Percentiles rank a stretch among this genome's conserved stretches.
Conservation (phyloP, 805 yeast species). For the Pichia cephalocereana region DNA sequence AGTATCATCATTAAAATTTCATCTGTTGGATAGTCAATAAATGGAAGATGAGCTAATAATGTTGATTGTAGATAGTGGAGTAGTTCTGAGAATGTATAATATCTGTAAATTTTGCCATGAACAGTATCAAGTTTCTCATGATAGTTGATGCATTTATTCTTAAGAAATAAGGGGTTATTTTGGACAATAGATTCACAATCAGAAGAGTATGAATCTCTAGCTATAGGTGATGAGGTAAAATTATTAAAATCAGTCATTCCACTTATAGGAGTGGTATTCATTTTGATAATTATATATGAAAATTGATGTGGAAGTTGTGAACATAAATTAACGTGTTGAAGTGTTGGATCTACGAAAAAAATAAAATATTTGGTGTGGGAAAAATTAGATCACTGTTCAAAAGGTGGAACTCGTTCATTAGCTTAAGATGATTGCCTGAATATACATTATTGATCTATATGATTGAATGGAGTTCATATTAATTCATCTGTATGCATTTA, state of each 20-base stretch:
- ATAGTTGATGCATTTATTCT: neutral
- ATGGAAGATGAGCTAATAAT: neutral
- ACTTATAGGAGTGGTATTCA: too few species aligned
- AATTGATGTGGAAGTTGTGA: too few species aligned
- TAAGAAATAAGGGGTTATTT: neutral
- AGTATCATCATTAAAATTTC: slow-evolving; percentile 3
- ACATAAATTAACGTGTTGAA: too few species aligned
- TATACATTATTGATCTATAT: too few species aligned
- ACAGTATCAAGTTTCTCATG: slow-evolving; percentile 1
- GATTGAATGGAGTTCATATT: too few species aligned
- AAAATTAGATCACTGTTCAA: too few species aligned
- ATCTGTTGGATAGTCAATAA: slow-evolving; percentile 4
- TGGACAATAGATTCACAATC: neutral
- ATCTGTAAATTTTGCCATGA: slow-evolving; percentile 5
- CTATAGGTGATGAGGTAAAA: neutral
- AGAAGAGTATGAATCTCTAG: neutral
- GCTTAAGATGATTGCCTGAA: too few species aligned
- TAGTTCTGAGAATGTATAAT: slow-evolving; percentile 3
- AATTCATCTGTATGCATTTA: too few species aligned
- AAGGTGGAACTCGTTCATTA: too few species aligned
- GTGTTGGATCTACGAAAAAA: too few species aligned
- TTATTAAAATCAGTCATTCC: neutral
- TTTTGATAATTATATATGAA: too few species aligned
- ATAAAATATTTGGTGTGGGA: too few species aligned
- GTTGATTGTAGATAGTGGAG: slow-evolving; percentile 2